phyloP scores from a whole-genome alignment of 306 rosid species.

The Cicer chorassanicum region DNA sequence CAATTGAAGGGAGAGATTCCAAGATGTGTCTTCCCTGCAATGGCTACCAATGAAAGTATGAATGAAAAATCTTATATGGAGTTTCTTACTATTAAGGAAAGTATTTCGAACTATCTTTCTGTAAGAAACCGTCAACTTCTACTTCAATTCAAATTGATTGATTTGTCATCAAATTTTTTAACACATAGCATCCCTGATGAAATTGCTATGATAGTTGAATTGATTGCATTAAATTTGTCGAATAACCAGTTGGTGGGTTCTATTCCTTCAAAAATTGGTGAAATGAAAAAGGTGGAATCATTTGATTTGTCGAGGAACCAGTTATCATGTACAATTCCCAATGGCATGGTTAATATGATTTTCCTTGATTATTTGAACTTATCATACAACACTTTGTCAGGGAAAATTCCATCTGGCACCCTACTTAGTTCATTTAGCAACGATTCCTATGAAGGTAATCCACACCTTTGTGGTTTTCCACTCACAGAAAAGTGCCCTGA shows the following conservation, averaged over 20 bases:
- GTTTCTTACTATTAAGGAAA: neutral
- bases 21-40: slow-evolving; percentile 30
- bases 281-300: neutral
- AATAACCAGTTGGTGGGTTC: slow-evolving; percentile 40
- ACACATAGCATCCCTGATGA: slow-evolving; percentile 39
- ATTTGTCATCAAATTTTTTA: slow-evolving; percentile 46
- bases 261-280: slow-evolving; percentile 38
- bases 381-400: slow-evolving; percentile 42
- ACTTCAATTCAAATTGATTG: neutral
- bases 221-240: slow-evolving; percentile 29
- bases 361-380: neutral
- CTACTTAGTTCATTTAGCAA: neutral
- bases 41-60: neutral
- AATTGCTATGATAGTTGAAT: neutral
- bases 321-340: slow-evolving; percentile 50
- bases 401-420: slow-evolving; percentile 15
- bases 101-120: neutral
- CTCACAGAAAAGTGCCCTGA: neutral
- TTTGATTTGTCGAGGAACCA: slow-evolving; percentile 50
- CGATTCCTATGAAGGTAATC: slow-evolving; percentile 6
- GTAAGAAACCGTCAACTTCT: neutral
- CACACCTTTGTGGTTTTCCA: slow-evolving; percentile 37
- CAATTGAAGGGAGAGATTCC: slow-evolving; percentile 41
- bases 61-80: neutral
- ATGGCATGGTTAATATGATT: neutral